phyloP scores from a whole-genome alignment of 179 eudicot species.

The Silene vulgaris region DNA sequence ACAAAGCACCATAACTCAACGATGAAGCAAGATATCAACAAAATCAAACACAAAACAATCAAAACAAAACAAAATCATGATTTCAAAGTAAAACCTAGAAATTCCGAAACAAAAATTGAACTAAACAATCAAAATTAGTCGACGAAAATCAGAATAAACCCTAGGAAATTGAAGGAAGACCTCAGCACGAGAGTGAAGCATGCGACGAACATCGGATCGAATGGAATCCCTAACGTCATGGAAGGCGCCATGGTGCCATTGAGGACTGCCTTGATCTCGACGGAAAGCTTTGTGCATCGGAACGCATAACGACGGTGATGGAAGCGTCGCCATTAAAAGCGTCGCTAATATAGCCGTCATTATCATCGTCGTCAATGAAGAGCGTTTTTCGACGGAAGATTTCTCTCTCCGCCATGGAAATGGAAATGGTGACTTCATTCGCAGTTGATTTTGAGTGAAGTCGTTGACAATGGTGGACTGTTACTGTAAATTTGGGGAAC shows the following conservation, averaged over 20 bases:
- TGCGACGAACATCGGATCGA: conserved; percentile 74
- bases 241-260: conserved; percentile 97
- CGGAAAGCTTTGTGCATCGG: conserved; percentile 60
- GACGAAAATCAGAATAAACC: not conserved
- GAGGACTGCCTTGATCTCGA: conserved; percentile 82
- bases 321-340: conserved; percentile 15
- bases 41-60: not conserved
- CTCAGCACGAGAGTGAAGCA: conserved; percentile 97
- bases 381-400: not conserved
- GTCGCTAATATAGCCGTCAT: not conserved
- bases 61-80: not conserved
- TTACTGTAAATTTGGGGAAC: not conserved
- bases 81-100: conserved; percentile 9
- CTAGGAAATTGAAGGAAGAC: conserved; percentile 23
- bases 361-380: not conserved
- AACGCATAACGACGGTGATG: conserved; percentile 15
- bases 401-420: conserved; percentile 9
- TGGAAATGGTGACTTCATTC: conserved; percentile 14
- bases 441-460: not conserved
- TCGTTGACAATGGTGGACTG: conserved; percentile 5
- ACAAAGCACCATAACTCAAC: not conserved
- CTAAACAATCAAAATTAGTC: not conserved
- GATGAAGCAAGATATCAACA: conserved; percentile 9
- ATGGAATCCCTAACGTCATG: conserved; percentile 72
- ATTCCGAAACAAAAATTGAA: not conserved